Percentiles rank a stretch among this genome's conserved stretches.
Conservation (phyloP, 2,329 filamentous ascomycete species). For the Bipolaris sorokiniana region DNA sequence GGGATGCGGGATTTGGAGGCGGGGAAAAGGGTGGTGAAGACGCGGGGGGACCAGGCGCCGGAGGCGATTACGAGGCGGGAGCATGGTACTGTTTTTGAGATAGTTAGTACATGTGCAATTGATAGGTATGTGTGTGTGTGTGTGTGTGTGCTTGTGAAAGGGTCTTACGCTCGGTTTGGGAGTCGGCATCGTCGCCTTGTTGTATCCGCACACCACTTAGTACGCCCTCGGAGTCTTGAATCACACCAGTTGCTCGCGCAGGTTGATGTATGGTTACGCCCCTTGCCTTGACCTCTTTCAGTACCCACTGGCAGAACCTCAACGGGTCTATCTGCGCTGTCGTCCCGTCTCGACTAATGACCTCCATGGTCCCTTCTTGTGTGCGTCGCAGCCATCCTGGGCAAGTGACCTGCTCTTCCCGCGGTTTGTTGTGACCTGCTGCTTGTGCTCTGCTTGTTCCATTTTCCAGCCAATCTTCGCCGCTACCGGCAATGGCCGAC, state of each 20-base stretch:
- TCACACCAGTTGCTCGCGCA: conserved; percentile 61
- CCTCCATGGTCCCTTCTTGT: conserved; percentile 63
- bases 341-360: conserved; percentile 65
- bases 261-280: conserved; percentile 73
- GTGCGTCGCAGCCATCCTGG: conserved; percentile 66
- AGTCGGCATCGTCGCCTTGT: conserved; percentile 7
- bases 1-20: conserved; percentile 60
- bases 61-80: conserved; percentile 70
- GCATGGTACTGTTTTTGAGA: conserved; percentile 61
- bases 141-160: not conserved
- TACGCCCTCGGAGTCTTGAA: conserved; percentile 57
- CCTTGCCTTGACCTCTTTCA: conserved; percentile 61
- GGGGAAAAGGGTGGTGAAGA: conserved; percentile 71
- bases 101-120: conserved; percentile 11
- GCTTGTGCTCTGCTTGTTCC: conserved; percentile 67
- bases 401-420: conserved; percentile 35
- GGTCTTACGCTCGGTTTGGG: conserved; percentile 15
- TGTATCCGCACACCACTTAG: conserved; percentile 58
- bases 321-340: conserved; percentile 74
- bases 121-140: not conserved
- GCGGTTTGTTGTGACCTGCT: conserved; percentile 48
- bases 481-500: conserved; percentile 52
- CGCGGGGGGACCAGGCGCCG: conserved; percentile 72
- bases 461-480: conserved; percentile 70
- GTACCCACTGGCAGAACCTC: conserved; percentile 68